Evolutionary conservation across 2,329 filamentous ascomycete genomes (phyloP), one percentile per base, ranked within the genome.

Genomic region (Stagonosporopsis rhizophila): DNA sequence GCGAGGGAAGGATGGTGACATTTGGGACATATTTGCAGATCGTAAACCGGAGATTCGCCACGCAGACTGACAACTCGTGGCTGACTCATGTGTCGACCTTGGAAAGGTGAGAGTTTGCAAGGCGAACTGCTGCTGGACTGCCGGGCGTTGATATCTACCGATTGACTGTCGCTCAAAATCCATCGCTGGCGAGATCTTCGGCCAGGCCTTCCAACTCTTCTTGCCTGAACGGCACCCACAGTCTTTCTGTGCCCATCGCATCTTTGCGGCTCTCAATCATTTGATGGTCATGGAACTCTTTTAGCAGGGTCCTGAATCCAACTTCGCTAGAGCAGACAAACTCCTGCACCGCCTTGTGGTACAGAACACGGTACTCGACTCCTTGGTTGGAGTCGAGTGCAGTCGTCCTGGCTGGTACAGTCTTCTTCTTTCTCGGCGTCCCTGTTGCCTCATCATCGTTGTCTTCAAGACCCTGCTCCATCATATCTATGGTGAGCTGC

Each of bases 211-310:
- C 94, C 71, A 98, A 81, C 77, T 99, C 95, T 62, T 96, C 92
- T 65, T 88, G 89, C 39, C 88, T 83, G 70, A 98, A 92, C 0
- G 95, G 95, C 14, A 96, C 86, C 64, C 90, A 89, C 42, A 99
- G 77, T 48, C 95, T 80, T 73, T 98, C 95, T 2, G 89, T 93
- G 3, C 95, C 95, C 53, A 93, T 81, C 0, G 85, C 84, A 74
- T 99, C 94, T 71, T 94, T 94, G 60, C 88, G 86, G 59, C 90
- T 96, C 52, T 91, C 91, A 61, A 99, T 90, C 87, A 99, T 98
- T 71, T 97, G 92, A 79, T 99, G 95, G 70, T 99, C 95, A 73
- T 97, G 92, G 75, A 99, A 95, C 84, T 99, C 95, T 78, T 98
- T 98, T 60, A 99, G 78, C 72, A 99, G 75, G 23, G 93, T 96